These are phyloP conservation scores for Crataegus laevigata DNA, from an alignment of 306 rosid species.

Conservation along the genomic window DNA sequence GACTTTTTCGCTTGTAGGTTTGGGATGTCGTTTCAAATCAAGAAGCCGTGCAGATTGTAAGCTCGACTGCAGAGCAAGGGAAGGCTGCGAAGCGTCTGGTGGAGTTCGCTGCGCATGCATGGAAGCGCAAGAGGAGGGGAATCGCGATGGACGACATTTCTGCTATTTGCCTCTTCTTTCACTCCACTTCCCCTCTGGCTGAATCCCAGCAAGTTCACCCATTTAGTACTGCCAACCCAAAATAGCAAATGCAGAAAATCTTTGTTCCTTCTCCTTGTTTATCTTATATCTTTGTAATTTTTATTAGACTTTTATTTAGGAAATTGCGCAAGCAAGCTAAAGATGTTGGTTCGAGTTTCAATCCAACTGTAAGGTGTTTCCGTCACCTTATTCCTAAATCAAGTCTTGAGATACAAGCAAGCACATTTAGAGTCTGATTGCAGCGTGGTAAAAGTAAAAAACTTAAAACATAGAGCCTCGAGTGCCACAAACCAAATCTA, in stretches of 20 bases:
- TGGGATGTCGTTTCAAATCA: conserved; percentile 93
- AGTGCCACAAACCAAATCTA: too few species aligned
- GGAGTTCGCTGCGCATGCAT: conserved; percentile 59
- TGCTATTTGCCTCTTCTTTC: conserved; percentile 88
- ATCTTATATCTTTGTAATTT: conserved; percentile 8
- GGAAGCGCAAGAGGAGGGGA: conserved; percentile 81
- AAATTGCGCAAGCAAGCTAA: not conserved
- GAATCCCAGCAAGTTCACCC: conserved; percentile 23
- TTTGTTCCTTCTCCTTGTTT: not conserved
- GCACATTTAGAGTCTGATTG: too few species aligned
- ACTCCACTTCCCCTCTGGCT: conserved; percentile 23
- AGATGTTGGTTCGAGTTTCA: not conserved
- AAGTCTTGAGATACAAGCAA: not conserved
- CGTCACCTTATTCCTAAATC: not conserved
- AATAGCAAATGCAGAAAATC: conserved; percentile 5
- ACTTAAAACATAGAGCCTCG: too few species aligned
- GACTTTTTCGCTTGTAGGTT: conserved; percentile 36
- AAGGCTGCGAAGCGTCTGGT: conserved; percentile 64
- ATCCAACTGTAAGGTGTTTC: not conserved
- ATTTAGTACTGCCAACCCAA: conserved; percentile 9
- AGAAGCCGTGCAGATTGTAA: conserved; percentile 85
- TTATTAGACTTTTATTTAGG: not conserved
- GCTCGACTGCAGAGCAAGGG: conserved; percentile 44
- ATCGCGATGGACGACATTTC: conserved; percentile 90
- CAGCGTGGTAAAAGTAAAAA: too few species aligned